Base-by-base conservation (phyloP, 495 filamentous ascomycete genomes). In the Talaromyces ruber region DNA sequence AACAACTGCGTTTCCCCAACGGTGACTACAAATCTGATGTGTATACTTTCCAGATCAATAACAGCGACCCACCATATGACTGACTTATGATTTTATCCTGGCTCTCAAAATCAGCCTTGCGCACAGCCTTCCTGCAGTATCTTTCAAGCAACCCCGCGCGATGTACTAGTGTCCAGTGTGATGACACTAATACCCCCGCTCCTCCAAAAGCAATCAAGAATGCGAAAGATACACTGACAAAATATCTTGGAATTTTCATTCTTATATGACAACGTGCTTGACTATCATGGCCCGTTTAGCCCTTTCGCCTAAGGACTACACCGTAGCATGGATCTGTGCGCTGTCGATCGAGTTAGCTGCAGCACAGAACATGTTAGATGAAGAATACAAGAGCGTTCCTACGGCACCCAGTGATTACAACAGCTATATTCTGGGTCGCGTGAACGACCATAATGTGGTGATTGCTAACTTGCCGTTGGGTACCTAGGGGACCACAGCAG, bases 361-460 rank as follows among this genome's bases (percentile, higher is more conserved):
- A 4, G 71, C 74, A 26, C 63, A 64, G 59, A 66, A 58, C 37
- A 70, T 78, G 45, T 68, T 78, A 18, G 75, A 79, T 61, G 60
- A 69, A 65, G 61, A 62, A 32, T 69, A 78, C 57, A 25, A 54
- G 59, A 25, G 28, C 39, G 22, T 66, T 18, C 32, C 60, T 22
- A 26, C 43, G 59, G 57, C 68, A 16, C 52, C 53, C 8, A 66
- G 22, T 24, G 62, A 76, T 64, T 68, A 78, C 55, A 72, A 72
- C 55, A 72, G 51, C 39, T 79, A 77, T 57, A 72, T 63, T 8
- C 64, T 76, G 2, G 73, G 74, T 22, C 64, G 53, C 30, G 62
- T 77, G 52, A 66, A 69, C 24, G 65, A 63, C 25, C 71, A 75
- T 55, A 73, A 72, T 61, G 64, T 72, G 18, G 70, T 71, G 25